Evolutionary conservation across 352 stramenopile genomes (phyloP), one percentile per base, ranked within the genome.

Genomic region (Phytopythium montanum): DNA sequence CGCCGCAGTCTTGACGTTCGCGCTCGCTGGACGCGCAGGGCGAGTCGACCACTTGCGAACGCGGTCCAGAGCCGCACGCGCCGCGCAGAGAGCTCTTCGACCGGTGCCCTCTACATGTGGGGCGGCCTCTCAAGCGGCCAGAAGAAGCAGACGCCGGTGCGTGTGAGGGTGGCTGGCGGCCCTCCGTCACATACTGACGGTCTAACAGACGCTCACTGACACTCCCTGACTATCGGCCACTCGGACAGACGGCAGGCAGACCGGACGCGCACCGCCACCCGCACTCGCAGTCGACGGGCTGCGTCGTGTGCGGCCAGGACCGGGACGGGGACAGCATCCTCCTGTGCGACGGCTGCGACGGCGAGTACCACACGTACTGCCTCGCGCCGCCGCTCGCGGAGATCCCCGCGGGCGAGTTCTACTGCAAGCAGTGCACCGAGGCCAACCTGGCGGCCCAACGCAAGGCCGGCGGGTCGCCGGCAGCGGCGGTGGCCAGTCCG

Each of bases 361-460:
- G 70, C n/a, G 85, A 94, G 73, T 94, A 93, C 68, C 85, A 94
- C 72, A 93, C 64, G 14, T 91, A 92, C 61, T 94, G 85, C 68
- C 79, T 94, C 18, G 72, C 83, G 51, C 85, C 85, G 9, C 83
- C 85, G 46, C 70, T 94, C 5, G 60, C 60, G 1, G 76, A 90
- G 64, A 90, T 94, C 65, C 85, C 85, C 8, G 68, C 76, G 4
- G 83, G 81, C 38, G 83, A 94, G 54, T 94, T 94, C 52, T 94
- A 89, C 69, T 94, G 83, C 60, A 81, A 84, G 62, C 87, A 81
- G 51, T 84, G 80, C 56, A 85, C 68, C 12, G 75, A 80, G 48
- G 60, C 70, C 33, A 76, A 79, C 10, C 41, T 80, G 45, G 54
- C 66, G 54, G 73, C 72, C 45, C 66, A 76, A 26, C 74, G 67